These are phyloP conservation scores for Tolypocladium album DNA, from an alignment of 2,329 filamentous ascomycete species.

Conservation along the genomic window DNA sequence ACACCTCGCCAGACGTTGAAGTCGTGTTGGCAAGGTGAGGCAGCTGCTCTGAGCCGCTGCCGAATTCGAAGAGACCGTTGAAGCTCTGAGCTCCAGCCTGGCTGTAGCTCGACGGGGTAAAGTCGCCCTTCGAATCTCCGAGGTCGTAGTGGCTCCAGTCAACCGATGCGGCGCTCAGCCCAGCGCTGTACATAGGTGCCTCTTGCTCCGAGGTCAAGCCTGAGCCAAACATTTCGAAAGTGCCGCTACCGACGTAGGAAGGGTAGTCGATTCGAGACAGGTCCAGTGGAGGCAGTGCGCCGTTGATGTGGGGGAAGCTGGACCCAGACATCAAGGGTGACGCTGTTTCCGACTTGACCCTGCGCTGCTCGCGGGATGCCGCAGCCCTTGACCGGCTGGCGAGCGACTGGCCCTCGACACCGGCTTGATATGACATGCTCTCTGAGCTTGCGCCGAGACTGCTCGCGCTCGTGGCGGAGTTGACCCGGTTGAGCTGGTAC, in stretches of 20 bases:
- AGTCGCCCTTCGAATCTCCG: constrained; percentile 32
- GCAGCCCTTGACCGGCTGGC: constrained; percentile 23
- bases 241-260: constrained; percentile 32
- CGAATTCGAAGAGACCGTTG: constrained; percentile 39
- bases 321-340: constrained; percentile 44
- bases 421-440: constrained; percentile 26
- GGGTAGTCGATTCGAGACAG: constrained; percentile 44
- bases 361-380: constrained; percentile 35
- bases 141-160: constrained; percentile 37
- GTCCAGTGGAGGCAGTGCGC: constrained; percentile 45
- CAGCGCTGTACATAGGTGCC: constrained; percentile 50
- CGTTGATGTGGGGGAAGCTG: constrained; percentile 40
- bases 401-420: constrained; percentile 19
- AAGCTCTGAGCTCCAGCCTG: constrained; percentile 40
- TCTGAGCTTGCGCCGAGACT: constrained; percentile 34
- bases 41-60: constrained; percentile 41
- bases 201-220: constrained; percentile 40
- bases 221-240: constrained; percentile 42
- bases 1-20: constrained; percentile 56
- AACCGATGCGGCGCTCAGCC: constrained; percentile 43
- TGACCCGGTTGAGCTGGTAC: constrained; percentile 48
- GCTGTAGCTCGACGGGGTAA: constrained; percentile 43
- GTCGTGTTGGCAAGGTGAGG: constrained; percentile 44
- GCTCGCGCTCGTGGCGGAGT: constrained; percentile 43
- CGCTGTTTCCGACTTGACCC: constrained; percentile 49